phyloP scores from a whole-genome alignment of 1,139 yeast species.

The Hansenula anomala region DNA sequence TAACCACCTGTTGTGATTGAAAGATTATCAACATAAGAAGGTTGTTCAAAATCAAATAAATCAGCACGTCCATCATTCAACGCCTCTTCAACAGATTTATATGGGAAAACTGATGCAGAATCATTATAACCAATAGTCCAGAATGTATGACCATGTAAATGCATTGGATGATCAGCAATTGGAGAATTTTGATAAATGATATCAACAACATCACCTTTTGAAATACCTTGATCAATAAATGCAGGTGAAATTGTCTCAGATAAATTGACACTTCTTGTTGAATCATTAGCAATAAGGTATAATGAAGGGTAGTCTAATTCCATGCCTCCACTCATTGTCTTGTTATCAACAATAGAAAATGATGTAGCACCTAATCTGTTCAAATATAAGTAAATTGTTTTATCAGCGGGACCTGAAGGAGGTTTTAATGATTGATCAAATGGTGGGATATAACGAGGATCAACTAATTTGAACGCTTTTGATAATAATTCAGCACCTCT shows the following conservation, averaged over 20 bases:
- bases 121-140: constrained; percentile 24
- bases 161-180: constrained; percentile 31
- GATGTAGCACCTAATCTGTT: constrained; percentile 26
- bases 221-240: constrained; percentile 20
- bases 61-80: constrained; percentile 15
- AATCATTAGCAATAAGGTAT: background rate
- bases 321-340: constrained; percentile 9
- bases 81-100: constrained; percentile 25
- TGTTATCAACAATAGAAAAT: constrained; percentile 26
- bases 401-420: constrained; percentile 5
- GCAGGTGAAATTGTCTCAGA: constrained; percentile 2
- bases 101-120: constrained; percentile 21
- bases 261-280: background rate
- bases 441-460: constrained; percentile 5
- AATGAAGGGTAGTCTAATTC: constrained; percentile 5
- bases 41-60: constrained; percentile 17
- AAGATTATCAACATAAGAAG: constrained; percentile 28
- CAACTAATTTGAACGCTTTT: background rate
- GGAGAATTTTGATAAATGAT: constrained; percentile 27
- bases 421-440: constrained; percentile 8
- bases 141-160: constrained; percentile 34
- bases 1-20: constrained; percentile 29
- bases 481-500: constrained; percentile 20
- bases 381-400: constrained; percentile 12
- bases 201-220: constrained; percentile 28